Percentiles rank a stretch among this genome's conserved stretches.
Evolutionary conservation across 306 rosid species (phyloP).

Genomic region (Potentilla sterilis): DNA sequence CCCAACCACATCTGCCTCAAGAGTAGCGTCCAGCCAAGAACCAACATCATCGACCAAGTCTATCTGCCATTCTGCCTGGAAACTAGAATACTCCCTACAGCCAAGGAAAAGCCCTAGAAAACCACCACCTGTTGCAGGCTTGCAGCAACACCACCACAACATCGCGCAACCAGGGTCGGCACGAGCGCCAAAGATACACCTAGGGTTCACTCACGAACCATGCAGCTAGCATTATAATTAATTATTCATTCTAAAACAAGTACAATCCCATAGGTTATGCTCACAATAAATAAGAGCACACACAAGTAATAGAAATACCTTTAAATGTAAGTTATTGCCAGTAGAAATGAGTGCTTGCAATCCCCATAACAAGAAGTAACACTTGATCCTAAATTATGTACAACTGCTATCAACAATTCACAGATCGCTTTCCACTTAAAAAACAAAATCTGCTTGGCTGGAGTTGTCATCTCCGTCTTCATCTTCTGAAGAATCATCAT

Average conservation of each 20-base stretch:
- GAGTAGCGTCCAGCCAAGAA: too few species aligned
- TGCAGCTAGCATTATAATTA: too few species aligned
- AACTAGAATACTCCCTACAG: too few species aligned
- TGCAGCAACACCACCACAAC: too few species aligned
- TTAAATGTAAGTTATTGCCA: not conserved
- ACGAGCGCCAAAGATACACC: too few species aligned
- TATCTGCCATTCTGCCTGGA: too few species aligned
- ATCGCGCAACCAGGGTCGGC: too few species aligned
- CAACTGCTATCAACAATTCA: conserved; percentile 39
- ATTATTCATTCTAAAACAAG: not conserved
- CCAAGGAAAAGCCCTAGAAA: too few species aligned
- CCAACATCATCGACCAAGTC: too few species aligned
- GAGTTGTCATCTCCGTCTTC: conserved; percentile 44
- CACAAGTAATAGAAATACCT: not conserved
- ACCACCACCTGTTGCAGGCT: too few species aligned
- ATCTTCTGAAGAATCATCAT: conserved; percentile 49
- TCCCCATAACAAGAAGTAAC: not conserved
- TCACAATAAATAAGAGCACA: not conserved
- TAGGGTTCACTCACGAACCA: too few species aligned
- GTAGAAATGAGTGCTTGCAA: not conserved
- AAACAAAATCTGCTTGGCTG: conserved; percentile 52
- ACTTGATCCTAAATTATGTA: conserved; percentile 28
- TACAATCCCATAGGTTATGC: not conserved
- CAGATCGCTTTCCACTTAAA: conserved; percentile 33
- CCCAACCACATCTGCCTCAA: too few species aligned